These are phyloP conservation scores for Ustilago hordei DNA, from an alignment of 1,284 basidiomycete species.

Conservation along the genomic window DNA sequence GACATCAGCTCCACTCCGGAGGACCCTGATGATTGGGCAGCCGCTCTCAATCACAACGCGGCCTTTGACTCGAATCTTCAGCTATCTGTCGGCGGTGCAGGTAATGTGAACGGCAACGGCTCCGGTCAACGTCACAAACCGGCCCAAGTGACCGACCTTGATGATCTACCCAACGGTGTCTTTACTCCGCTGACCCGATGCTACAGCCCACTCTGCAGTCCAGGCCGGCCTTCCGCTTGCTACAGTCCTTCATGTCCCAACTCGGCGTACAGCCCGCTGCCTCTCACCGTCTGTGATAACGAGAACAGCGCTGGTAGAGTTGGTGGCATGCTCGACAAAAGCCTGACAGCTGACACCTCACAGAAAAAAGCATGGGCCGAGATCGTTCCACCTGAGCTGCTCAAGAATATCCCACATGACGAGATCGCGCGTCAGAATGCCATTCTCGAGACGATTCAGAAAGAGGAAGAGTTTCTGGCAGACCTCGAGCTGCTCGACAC, in stretches of 20 bases:
- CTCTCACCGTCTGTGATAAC: conserved; percentile 14
- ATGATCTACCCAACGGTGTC: conserved; percentile 87
- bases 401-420: conserved; percentile 78
- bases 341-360: conserved; percentile 20
- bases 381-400: conserved; percentile 77
- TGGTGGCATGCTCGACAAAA: conserved; percentile 15
- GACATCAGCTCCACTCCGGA: conserved; percentile 22
- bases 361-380: conserved; percentile 78
- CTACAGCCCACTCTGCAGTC: conserved; percentile 93
- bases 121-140: conserved; percentile 19
- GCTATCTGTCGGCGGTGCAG: conserved; percentile 25
- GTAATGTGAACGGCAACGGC: conserved; percentile 5
- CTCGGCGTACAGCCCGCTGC: conserved; percentile 38
- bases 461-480: conserved; percentile 89
- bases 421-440: conserved; percentile 89
- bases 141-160: conserved; percentile 74
- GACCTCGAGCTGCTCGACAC: conserved; percentile 86
- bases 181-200: conserved; percentile 97
- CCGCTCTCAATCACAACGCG: conserved; percentile 32
- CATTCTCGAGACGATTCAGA: conserved; percentile 89
- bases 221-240: conserved; percentile 36
- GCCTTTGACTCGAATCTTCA: conserved; percentile 34
- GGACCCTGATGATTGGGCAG: conserved; percentile 40
- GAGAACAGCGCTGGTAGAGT: conserved; percentile 12
- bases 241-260: conserved; percentile 59